Evolutionary conservation across 2,329 filamentous ascomycete genomes (phyloP).

Genomic region (Ampelomyces quisqualis): DNA sequence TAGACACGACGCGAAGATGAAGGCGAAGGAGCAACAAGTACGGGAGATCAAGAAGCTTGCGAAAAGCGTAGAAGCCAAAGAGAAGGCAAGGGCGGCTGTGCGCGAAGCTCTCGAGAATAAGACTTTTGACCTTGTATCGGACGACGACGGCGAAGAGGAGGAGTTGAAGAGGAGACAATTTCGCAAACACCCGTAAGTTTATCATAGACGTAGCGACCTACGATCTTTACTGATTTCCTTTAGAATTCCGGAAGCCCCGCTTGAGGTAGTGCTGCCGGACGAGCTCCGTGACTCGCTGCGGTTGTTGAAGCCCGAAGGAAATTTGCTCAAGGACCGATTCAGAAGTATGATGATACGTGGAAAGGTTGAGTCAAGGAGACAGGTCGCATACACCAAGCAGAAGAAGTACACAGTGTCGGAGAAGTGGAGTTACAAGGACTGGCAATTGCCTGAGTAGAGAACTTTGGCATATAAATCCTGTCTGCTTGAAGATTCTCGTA

Average conservation of each 20-base stretch:
- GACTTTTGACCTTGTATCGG: conserved; percentile 25
- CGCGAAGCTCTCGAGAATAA: conserved; percentile 29
- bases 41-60: conserved; percentile 71
- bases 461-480: no score
- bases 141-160: conserved; percentile 43
- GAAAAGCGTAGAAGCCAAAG: conserved; percentile 61
- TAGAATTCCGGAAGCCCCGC: conserved; percentile 67
- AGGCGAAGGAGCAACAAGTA: conserved; percentile 70
- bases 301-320: conserved; percentile 82
- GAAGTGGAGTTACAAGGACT: conserved; percentile 99
- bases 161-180: conserved; percentile 69
- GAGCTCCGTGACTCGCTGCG: conserved; percentile 54
- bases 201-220: background rate
- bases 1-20: conserved; percentile 74
- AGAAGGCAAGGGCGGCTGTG: conserved; percentile 46
- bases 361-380: conserved; percentile 80
- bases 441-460: conserved; percentile 54
- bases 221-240: conserved; percentile 11
- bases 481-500: no score
- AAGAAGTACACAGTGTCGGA: conserved; percentile 79
- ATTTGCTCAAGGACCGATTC: conserved; percentile 88
- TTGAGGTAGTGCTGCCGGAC: conserved; percentile 53
- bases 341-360: conserved; percentile 84
- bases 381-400: conserved; percentile 79
- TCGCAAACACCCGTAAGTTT: conserved; percentile 59